Conservation (phyloP, 2,329 filamentous ascomycete genomes). For the Atkinsonella texensis region DNA sequence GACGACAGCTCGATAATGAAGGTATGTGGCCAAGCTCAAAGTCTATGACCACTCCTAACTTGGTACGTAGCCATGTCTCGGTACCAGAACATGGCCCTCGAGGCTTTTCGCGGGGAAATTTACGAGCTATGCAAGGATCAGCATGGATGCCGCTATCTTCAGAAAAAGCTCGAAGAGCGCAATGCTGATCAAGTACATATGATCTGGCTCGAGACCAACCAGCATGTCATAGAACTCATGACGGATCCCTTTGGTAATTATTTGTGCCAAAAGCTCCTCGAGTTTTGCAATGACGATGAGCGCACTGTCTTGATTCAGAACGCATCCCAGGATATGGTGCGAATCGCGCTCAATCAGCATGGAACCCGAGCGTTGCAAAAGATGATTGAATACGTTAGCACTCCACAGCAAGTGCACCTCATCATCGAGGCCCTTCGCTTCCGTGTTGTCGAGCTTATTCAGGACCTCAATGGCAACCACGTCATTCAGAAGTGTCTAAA, state of each 20-base stretch:
- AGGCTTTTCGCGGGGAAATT: conserved; percentile 71
- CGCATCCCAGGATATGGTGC: conserved; percentile 74
- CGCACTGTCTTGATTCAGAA: conserved; percentile 87
- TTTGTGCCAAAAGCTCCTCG: conserved; percentile 93
- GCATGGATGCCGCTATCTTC: conserved; percentile 90
- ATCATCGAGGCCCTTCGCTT: conserved; percentile 76
- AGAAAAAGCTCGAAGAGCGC: conserved; percentile 92
- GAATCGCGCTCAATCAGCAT: conserved; percentile 93
- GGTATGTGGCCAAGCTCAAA: conserved; percentile 30
- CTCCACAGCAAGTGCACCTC: conserved; percentile 69
- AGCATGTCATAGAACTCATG: conserved; percentile 95
- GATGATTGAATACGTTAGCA: conserved; percentile 97
- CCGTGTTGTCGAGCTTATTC: conserved; percentile 86
- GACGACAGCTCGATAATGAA: conserved; percentile 62
- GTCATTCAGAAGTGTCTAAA: conserved; percentile 99
- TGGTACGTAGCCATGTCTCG: conserved; percentile 51
- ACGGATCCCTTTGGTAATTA: conserved; percentile 99
- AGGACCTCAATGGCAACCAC: conserved; percentile 96
- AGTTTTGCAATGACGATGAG: conserved; percentile 91
- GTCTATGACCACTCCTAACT: conserved; percentile 9
- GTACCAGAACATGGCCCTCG: conserved; percentile 72
- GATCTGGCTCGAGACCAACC: conserved; percentile 89
- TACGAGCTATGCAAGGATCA: conserved; percentile 94
- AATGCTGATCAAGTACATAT: conserved; percentile 73
- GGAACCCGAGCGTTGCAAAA: conserved; percentile 94